Percentiles rank a stretch among this genome's conserved stretches.
Evolutionary conservation across 257 asterid species (phyloP).

Genomic region (Ilex asprella): DNA sequence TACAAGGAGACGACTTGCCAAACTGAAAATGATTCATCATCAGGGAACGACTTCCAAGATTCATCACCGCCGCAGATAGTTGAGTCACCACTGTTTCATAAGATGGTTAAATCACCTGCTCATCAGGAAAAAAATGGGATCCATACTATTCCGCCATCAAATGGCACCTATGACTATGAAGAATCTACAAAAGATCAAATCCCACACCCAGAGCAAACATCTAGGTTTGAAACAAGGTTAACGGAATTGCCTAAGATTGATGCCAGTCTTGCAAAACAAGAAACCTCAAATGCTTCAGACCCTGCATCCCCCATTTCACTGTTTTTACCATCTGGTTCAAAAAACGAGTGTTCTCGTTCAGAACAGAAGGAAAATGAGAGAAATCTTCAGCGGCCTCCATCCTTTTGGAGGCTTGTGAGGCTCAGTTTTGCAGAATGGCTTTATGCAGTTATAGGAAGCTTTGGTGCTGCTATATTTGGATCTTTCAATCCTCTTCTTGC

Average conservation of each 20-base stretch:
- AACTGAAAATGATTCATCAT: not conserved
- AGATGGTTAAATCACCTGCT: slow-evolving; percentile 1
- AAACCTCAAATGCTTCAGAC: not conserved
- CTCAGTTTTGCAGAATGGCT: slow-evolving; percentile 3
- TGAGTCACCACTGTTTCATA: not conserved
- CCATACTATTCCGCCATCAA: not conserved
- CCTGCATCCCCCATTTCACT: not conserved
- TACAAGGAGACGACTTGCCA: not conserved
- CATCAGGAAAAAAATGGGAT: not conserved
- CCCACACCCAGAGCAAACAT: not conserved
- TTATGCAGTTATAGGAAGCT: not conserved
- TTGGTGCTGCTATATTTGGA: slow-evolving; percentile 1
- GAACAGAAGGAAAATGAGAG: not conserved
- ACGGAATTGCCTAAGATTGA: slow-evolving; percentile 1
- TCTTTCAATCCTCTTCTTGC: slow-evolving; percentile 4
- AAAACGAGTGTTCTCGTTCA: not conserved
- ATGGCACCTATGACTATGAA: not conserved
- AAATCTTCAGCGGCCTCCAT: not conserved
- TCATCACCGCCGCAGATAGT: not conserved
- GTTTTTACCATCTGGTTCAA: not conserved
- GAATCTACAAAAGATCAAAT: not conserved
- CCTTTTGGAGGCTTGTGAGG: slow-evolving; percentile 3
- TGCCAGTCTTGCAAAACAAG: not conserved
- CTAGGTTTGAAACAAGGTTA: not conserved
- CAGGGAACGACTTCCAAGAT: not conserved